phyloP scores from a whole-genome alignment of 192 early-diverging fungal species.

The Backusella tarrabulga region DNA sequence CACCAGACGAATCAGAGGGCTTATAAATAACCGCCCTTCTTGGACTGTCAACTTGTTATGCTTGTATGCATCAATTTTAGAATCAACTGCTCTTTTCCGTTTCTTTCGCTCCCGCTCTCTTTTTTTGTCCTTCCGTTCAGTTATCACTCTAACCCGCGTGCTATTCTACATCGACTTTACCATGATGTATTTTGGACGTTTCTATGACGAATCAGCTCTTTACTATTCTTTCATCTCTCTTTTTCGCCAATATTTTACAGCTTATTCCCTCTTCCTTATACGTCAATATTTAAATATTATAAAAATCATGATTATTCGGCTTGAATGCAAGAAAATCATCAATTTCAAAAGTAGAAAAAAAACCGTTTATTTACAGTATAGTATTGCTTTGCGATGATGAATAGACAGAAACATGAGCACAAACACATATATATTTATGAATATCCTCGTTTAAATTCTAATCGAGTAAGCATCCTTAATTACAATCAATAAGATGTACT shows the following conservation, averaged over 20 bases:
- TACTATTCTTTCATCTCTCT: not conserved
- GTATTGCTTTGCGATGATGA: no score
- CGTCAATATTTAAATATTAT: not conserved
- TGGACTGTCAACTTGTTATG: slow-evolving; percentile 35
- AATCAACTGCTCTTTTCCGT: not conserved
- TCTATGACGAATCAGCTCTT: not conserved
- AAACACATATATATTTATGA: no score
- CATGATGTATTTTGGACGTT: not conserved
- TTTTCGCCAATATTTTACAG: not conserved
- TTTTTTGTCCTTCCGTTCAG: not conserved
- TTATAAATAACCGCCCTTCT: slow-evolving; percentile 56
- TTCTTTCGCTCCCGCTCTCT: not conserved
- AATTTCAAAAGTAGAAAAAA: not conserved
- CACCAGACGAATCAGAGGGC: slow-evolving; percentile 50
- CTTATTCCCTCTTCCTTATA: not conserved
- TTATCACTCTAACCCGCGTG: not conserved
- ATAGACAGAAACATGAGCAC: no score
- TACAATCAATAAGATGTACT: no score
- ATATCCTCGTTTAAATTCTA: no score
- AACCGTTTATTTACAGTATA: no score
- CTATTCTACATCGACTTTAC: not conserved
- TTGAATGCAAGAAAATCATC: not conserved
- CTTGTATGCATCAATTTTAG: not conserved
- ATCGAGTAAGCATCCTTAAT: no score
- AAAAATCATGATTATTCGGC: not conserved